A percentile compares a stretch with the other conserved stretches of the same genome.
Conservation (phyloP, 768 basidiomycete genomes). For the Rhodotorula sphaerocarpa region DNA sequence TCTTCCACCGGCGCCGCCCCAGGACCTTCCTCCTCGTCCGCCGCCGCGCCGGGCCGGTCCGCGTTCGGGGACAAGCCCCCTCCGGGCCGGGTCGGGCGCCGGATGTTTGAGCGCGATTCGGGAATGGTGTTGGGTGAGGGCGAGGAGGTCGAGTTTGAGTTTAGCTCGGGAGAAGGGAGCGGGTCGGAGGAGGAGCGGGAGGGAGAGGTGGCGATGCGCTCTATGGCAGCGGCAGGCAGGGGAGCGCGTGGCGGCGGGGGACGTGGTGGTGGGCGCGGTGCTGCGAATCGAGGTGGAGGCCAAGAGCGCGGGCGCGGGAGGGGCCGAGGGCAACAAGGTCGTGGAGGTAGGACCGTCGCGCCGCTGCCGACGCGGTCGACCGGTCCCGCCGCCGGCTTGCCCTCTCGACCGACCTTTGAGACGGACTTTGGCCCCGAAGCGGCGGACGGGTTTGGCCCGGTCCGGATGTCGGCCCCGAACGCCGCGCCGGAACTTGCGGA, state of each 20-base stretch:
- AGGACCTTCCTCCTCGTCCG: too few relatives aligned
- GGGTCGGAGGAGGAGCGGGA: conserved; percentile 1
- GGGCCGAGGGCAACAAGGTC: neutral
- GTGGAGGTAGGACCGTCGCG: conserved; percentile 7
- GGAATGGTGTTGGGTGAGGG: conserved; percentile 9
- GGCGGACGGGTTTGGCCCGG: neutral
- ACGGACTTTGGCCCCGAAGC: neutral
- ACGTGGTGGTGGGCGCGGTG: neutral
- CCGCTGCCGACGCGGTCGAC: neutral
- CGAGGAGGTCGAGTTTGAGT: conserved; percentile 35
- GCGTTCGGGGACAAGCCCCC: conserved; percentile 27
- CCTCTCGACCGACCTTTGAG: conserved; percentile 15
- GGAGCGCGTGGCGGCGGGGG: neutral
- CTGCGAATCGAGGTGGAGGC: conserved; percentile 1
- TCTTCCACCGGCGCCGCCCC: neutral
- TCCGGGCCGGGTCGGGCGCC: conserved; percentile 13
- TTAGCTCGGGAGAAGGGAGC: conserved; percentile 24
- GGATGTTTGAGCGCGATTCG: conserved; percentile 35
- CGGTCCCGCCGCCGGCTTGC: conserved; percentile 2
- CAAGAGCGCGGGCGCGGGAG: conserved; percentile 9
- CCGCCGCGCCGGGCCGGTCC: too few relatives aligned
- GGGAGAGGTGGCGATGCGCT: neutral
- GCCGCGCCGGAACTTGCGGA: neutral
- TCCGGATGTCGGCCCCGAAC: conserved; percentile 5
- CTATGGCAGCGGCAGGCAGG: neutral